Conservation (phyloP, 371 early-diverging fungal genomes). For the Mucor lusitanicus region DNA sequence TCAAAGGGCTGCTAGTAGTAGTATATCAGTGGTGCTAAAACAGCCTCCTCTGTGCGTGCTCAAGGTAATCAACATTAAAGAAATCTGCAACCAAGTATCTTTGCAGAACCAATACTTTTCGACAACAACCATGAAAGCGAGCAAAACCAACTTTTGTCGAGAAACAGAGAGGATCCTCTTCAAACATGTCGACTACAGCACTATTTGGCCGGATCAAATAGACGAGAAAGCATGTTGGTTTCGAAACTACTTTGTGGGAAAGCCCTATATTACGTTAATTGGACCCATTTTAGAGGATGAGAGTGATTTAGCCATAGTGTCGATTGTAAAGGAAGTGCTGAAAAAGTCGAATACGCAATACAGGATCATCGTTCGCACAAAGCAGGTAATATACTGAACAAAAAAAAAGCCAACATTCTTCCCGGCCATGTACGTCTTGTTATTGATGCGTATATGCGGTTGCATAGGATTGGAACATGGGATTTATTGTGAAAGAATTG, state of each 20-base stretch:
- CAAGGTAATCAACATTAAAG: constrained; percentile 5
- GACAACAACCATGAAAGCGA: not conserved
- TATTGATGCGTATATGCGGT: not conserved
- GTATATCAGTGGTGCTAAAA: not conserved
- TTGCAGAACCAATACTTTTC: not conserved
- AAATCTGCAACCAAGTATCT: constrained; percentile 10
- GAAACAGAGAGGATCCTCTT: constrained; percentile 4
- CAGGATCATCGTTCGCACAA: constrained; percentile 38
- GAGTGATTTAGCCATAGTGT: constrained; percentile 11
- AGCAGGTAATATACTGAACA: constrained; percentile 34
- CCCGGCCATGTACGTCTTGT: not conserved
- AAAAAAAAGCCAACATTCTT: not conserved
- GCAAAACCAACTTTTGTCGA: constrained; percentile 1
- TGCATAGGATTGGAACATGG: constrained; percentile 12
- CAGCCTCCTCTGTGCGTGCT: not conserved
- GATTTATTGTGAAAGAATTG: constrained; percentile 13
- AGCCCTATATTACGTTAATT: constrained; percentile 37
- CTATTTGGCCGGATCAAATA: constrained; percentile 31
- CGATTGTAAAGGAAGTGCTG: constrained; percentile 11
- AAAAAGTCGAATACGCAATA: constrained; percentile 16
- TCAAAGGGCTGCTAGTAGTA: too few relatives aligned
- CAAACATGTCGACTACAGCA: not conserved
- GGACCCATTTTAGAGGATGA: constrained; percentile 25
- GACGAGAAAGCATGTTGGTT: constrained; percentile 41
- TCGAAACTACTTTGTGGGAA: constrained; percentile 37